These are phyloP conservation scores for Chalciporus chontae DNA, from an alignment of 768 basidiomycete genomes.

Conservation along the genomic window DNA sequence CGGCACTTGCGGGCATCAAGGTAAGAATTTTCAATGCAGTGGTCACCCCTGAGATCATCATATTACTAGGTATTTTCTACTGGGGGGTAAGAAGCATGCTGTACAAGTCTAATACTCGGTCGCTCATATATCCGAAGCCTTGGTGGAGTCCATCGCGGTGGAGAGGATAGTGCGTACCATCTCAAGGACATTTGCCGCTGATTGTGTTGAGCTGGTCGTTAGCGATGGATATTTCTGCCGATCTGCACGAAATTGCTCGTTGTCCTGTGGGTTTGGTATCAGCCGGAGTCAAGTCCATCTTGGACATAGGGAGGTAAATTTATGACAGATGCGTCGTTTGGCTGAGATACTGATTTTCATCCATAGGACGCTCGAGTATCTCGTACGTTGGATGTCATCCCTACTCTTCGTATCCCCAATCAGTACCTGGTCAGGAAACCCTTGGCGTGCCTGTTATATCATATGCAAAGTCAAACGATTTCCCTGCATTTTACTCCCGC, in stretches of 20 bases:
- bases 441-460: conserved; percentile 89
- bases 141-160: conserved; percentile 82
- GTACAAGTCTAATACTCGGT: not conserved
- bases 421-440: conserved; percentile 63
- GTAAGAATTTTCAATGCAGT: conserved; percentile 29
- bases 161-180: conserved; percentile 52
- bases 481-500: conserved; percentile 92
- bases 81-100: conserved; percentile 64
- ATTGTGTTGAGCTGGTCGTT: conserved; percentile 1
- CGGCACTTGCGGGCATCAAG: conserved; percentile 84
- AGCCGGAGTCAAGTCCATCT: conserved; percentile 90
- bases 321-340: not conserved
- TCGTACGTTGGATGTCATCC: conserved; percentile 40
- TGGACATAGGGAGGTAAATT: conserved; percentile 80
- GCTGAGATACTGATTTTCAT: conserved; percentile 1
- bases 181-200: not conserved
- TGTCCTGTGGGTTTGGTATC: conserved; percentile 92
- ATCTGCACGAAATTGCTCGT: conserved; percentile 82
- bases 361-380: conserved; percentile 74
- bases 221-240: conserved; percentile 96
- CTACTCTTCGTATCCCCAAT: not conserved
- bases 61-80: conserved; percentile 75
- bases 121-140: conserved; percentile 41
- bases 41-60: conserved; percentile 7
- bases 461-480: conserved; percentile 71